Evolutionary conservation across 2,329 filamentous ascomycete species (phyloP), one percentile per base, ranked within the genome.

Genomic region (Ophiostoma ulmi): DNA sequence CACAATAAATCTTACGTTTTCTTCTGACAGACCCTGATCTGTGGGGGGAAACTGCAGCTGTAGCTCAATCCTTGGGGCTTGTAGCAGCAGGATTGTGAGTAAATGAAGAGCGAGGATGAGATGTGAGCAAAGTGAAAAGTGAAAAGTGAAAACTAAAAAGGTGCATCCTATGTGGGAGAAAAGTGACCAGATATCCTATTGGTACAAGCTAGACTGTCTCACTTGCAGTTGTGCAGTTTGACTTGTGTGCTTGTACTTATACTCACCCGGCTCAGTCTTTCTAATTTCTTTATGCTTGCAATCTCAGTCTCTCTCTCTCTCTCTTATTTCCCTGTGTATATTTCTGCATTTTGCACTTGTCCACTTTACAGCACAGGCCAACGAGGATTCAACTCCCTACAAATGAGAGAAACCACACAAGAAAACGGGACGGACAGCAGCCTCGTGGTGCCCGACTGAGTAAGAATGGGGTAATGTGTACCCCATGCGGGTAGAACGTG

Each of bases 131-230:
- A 26, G 22, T 48, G n/a, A 48, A 48, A 48, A 20, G 5, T 17
- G 7, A 8, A n/a, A 6, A 20, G 1, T 44, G 5, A 44, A 44
- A 7, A 20, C 5, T 20, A 22, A 55, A 55, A 22, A 63, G 14
- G 35, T 65, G 61, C 61, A n/a, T 7, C 17, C 13, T n/a, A 39
- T 65, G 35, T 4, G 61, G 58, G 58, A 63, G 58, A 63, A 35
- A 36, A 35, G 61, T 65, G 61, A 65, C 61, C 31, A 38, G 61
- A n/a, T 17, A 38, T 65, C 61, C 61, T n/a, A 65, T 65, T 65
- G 61, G 61, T 36, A 10, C 1, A 17, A 20, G 58, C 58, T 20
- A 5, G 52, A 10, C n/a, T 64, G 26, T 64, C 14, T 36, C 44
- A n/a, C 44, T 39, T 48, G 26, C 58, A 36, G 58, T 64, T 64